phyloP scores from a whole-genome alignment of 2,329 filamentous ascomycete genomes.

The Penicillium rolfsii region DNA sequence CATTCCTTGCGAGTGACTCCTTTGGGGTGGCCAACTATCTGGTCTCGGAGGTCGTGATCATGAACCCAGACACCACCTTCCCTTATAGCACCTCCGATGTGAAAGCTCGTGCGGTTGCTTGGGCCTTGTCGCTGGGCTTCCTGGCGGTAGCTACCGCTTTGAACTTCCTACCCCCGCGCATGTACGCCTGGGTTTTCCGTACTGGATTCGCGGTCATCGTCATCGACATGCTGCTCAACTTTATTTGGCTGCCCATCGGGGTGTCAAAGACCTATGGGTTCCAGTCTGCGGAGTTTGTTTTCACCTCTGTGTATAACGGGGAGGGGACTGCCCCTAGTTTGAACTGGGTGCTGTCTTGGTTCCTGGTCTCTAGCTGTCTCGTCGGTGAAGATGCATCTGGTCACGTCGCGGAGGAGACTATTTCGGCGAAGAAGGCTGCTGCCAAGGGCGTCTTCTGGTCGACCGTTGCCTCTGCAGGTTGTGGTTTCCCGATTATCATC shows the following conservation, averaged over 20 bases:
- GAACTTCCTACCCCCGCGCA: slow-evolving; percentile 43
- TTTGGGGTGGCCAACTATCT: slow-evolving; percentile 35
- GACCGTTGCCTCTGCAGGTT: slow-evolving; percentile 34
- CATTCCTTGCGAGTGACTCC: slow-evolving; percentile 32
- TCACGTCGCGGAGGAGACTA: slow-evolving; percentile 36
- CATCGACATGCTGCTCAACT: slow-evolving; percentile 51
- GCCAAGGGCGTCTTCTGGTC: slow-evolving; percentile 37
- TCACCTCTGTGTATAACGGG: slow-evolving; percentile 43
- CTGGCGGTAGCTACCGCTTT: slow-evolving; percentile 35
- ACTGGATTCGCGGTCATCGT: slow-evolving; percentile 47
- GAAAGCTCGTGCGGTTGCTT: slow-evolving; percentile 50
- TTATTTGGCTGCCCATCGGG: slow-evolving; percentile 53
- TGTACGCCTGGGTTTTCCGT: slow-evolving; percentile 49
- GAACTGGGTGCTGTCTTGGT: slow-evolving; percentile 38
- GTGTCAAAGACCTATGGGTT: slow-evolving; percentile 51
- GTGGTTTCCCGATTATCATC: slow-evolving; percentile 37
- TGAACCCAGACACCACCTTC: slow-evolving; percentile 41
- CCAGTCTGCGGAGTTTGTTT: slow-evolving; percentile 50
- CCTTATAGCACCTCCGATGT: slow-evolving; percentile 45
- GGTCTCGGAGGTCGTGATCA: slow-evolving; percentile 45
- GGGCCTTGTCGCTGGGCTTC: slow-evolving; percentile 45
- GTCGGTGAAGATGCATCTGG: slow-evolving; percentile 37
- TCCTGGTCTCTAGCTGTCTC: slow-evolving; percentile 31
- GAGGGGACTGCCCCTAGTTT: slow-evolving; percentile 30
- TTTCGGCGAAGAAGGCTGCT: slow-evolving; percentile 36